Evolutionary conservation across 2,329 filamentous ascomycete species (phyloP).

Genomic region (Phialocephala sp.): DNA sequence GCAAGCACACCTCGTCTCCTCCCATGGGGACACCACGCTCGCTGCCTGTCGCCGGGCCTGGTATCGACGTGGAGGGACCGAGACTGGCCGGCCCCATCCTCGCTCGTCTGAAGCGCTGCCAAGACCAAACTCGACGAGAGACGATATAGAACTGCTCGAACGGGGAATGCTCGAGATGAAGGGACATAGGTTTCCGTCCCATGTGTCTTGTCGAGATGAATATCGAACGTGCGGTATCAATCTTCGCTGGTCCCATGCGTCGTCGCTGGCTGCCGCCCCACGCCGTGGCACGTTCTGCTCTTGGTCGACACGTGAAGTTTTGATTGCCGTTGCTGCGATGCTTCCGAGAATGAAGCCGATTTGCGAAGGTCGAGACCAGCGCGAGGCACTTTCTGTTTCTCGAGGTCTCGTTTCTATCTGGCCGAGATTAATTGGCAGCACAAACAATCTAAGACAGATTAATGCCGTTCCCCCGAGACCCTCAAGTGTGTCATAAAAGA

Average conservation of each 20-base stretch:
- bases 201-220: slow-evolving; percentile 18
- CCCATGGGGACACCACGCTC: slow-evolving; percentile 7
- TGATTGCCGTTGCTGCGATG: slow-evolving; percentile 14
- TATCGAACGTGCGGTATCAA: neutral
- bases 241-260: slow-evolving; percentile 18
- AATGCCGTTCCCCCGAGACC: slow-evolving; percentile 28
- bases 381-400: slow-evolving; percentile 14
- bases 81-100: neutral
- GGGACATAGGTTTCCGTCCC: slow-evolving; percentile 14
- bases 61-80: slow-evolving; percentile 10
- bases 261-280: slow-evolving; percentile 8
- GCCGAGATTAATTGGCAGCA: slow-evolving; percentile 20
- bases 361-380: slow-evolving; percentile 12
- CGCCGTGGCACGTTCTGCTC: slow-evolving; percentile 12
- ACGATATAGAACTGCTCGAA: slow-evolving; percentile 6
- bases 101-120: slow-evolving; percentile 10
- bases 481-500: slow-evolving; percentile 20
- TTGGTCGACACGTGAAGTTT: slow-evolving; percentile 25
- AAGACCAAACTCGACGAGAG: neutral
- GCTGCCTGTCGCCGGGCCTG: neutral
- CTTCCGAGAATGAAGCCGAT: slow-evolving; percentile 25
- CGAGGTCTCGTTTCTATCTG: slow-evolving; percentile 19
- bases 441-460: slow-evolving; percentile 30
- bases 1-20: slow-evolving; percentile 1
- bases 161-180: slow-evolving; percentile 20